Percentiles rank a stretch among this genome's conserved stretches.
phyloP scores from a whole-genome alignment of 2,329 filamentous ascomycete genomes.

The Colletotrichum sp. region DNA sequence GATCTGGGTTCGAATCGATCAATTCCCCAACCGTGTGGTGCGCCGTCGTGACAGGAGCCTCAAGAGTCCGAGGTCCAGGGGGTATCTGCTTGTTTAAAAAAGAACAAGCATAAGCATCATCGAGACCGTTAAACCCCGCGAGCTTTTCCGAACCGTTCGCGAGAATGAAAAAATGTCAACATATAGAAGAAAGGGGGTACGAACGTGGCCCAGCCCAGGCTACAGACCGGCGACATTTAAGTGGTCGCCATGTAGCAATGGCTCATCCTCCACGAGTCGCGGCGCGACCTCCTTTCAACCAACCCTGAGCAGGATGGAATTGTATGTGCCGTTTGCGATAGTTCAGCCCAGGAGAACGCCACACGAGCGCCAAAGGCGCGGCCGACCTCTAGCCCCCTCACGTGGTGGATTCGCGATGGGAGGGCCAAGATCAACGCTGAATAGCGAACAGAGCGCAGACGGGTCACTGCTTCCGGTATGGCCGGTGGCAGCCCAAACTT shows the following conservation, averaged over 20 bases:
- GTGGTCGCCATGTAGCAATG: not conserved
- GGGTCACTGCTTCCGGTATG: slow-evolving; percentile 4
- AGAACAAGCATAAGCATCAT: not conserved
- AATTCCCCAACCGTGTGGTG: not conserved
- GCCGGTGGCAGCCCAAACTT: not conserved
- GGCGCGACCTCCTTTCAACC: not conserved
- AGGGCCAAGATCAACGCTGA: not conserved
- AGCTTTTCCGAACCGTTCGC: not conserved
- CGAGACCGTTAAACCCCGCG: not conserved
- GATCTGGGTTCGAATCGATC: not conserved
- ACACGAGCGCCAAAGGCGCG: not conserved
- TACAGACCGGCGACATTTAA: not conserved
- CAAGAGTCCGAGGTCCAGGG: not conserved
- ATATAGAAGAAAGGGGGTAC: not conserved
- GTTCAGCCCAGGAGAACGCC: not conserved
- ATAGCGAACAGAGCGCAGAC: not conserved
- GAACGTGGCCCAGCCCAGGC: not conserved
- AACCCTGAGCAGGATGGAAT: not conserved
- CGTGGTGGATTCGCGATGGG: not conserved
- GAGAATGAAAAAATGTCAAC: not conserved
- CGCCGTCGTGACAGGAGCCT: not conserved
- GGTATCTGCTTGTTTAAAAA: not conserved
- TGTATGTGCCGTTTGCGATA: slow-evolving; percentile 4
- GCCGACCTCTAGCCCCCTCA: not conserved
- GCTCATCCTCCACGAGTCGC: not conserved